A percentile compares a stretch with the other conserved stretches of the same genome.
Evolutionary conservation across 305 asterid species (phyloP).

Genomic region (Plantago coronopus): DNA sequence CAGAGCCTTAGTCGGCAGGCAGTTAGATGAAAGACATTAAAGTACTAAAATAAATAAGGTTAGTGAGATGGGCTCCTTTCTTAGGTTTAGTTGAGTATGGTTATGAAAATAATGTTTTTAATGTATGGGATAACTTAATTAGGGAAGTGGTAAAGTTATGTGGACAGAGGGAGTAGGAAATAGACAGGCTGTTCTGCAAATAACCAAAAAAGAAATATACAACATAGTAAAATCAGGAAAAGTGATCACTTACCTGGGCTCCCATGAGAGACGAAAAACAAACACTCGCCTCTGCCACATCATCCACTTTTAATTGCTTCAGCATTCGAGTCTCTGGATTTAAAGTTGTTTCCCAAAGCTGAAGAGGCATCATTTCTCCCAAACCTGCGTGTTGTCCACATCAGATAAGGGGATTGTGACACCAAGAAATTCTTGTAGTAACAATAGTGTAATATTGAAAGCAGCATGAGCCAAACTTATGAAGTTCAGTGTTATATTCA

Average conservation of each 20-base stretch:
- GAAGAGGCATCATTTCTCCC: conserved; percentile 98
- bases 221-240: conserved; percentile 1
- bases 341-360: conserved; percentile 96
- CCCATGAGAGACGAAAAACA: conserved; percentile 98
- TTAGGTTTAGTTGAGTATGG: too few species aligned
- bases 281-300: conserved; percentile 81
- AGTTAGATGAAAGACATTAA: too few species aligned
- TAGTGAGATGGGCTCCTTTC: too few species aligned
- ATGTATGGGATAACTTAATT: too few species aligned
- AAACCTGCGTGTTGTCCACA: conserved; percentile 49
- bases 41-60: too few species aligned
- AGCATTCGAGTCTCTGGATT: conserved; percentile 75
- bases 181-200: not conserved
- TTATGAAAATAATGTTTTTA: too few species aligned
- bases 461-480: not conserved
- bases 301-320: conserved; percentile 79
- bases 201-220: not conserved
- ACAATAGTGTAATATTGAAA: not conserved
- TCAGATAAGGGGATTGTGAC: too few species aligned
- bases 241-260: conserved; percentile 49
- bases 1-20: too few species aligned
- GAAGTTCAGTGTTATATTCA: too few species aligned
- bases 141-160: too few species aligned
- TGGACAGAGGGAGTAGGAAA: too few species aligned
- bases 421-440: too few species aligned